These are phyloP conservation scores for Elsinoe australis DNA, from an alignment of 2,329 filamentous ascomycete species.

Conservation along the genomic window DNA sequence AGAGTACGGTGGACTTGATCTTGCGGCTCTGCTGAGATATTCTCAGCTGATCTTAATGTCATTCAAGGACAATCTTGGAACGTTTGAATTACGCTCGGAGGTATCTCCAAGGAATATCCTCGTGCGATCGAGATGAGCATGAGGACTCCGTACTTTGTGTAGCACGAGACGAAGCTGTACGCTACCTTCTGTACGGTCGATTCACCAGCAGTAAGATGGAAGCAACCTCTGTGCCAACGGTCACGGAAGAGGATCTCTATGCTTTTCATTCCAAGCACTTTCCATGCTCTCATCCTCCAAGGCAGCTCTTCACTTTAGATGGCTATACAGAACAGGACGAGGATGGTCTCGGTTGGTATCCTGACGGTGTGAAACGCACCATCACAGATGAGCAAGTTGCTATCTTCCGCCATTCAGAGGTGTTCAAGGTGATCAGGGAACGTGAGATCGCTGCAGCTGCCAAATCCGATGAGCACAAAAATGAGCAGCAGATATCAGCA, in stretches of 20 bases:
- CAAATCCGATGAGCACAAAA: neutral
- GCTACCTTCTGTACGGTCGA: too few species aligned
- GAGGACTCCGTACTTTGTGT: too few species aligned
- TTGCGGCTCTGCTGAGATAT: conserved; percentile 8
- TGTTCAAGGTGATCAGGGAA: conserved; percentile 55
- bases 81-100: neutral
- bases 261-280: conserved; percentile 35
- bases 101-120: neutral
- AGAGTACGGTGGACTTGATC: conserved; percentile 3
- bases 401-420: conserved; percentile 84
- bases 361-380: conserved; percentile 78
- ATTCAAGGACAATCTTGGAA: neutral
- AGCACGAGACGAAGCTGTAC: too few species aligned
- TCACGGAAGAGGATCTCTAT: conserved; percentile 29
- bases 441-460: conserved; percentile 17
- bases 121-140: neutral
- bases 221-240: conserved; percentile 1
- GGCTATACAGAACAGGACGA: conserved; percentile 47
- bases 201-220: conserved; percentile 6
- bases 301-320: conserved; percentile 22
- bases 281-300: conserved; percentile 26
- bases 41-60: neutral
- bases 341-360: conserved; percentile 72
- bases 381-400: conserved; percentile 85
- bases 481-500: neutral